Base-by-base conservation (phyloP, 2,329 filamentous ascomycete species). In the Epichloe bromicola region DNA sequence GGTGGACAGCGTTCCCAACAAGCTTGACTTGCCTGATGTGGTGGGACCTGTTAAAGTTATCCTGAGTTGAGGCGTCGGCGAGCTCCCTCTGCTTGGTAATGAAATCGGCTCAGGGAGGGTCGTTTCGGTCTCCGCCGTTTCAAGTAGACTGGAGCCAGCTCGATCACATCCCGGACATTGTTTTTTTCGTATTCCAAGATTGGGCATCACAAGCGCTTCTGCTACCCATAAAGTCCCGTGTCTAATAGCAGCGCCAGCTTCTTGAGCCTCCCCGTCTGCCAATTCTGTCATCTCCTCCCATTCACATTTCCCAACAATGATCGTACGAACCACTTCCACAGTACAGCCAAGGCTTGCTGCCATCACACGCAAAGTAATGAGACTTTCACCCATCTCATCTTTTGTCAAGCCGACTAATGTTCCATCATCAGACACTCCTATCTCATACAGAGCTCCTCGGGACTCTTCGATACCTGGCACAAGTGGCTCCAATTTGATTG, bases 361-460 rank as follows among this genome's bases (percentile, higher is more conserved):
- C 91, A 98, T 98, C 48, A 86, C 82, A 54, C 83, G 80, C 38
- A 98, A 70, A 52, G 90, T 96, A 41, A 78, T 78, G 54, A 97
- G 74, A 63, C 89, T 96, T 67, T 97, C 91, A 54, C 91, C 80
- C 75, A 98, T 80, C 67, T 98, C 93, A 62, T 96, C 89, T 56
- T 86, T 82, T 2, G 88, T 86, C 45, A 98, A 73, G 0, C 93
- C 93, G 41, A 95, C 80, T 52, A 98, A 82, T 0, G 85, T 88
- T 7, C 93, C 93, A 69, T 97, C 89, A 65, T 98, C 93, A 30
- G 90, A 86, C 10, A 98, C 89, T 0, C 93, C 93, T 65, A 98
- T 95, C 66, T 98, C 91, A 60, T 98, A 98, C 47, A 97, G 68
- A 1, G 93, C 93, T 5, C 93, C 93, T 57, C 88, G 85, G 15